Evolutionary conservation across 495 filamentous ascomycete genomes (phyloP).

Genomic region (Opeltia flavorubescens): DNA sequence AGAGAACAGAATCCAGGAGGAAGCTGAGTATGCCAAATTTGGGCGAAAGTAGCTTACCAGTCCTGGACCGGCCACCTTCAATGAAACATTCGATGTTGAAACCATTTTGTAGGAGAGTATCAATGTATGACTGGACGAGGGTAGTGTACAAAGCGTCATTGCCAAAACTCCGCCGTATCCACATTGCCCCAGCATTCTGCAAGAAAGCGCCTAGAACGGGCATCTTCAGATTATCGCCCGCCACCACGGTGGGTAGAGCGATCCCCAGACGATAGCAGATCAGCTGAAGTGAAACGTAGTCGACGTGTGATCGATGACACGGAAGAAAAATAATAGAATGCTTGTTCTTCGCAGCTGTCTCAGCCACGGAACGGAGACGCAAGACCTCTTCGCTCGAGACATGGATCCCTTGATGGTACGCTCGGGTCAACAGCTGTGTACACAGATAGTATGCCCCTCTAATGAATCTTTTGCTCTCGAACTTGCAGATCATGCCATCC

Average conservation of each 20-base stretch:
- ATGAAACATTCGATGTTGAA: slow-evolving; percentile 96
- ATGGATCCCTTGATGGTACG: slow-evolving; percentile 94
- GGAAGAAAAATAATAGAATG: slow-evolving; percentile 94
- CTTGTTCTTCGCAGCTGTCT: slow-evolving; percentile 68
- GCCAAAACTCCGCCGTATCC: slow-evolving; percentile 83
- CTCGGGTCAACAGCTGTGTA: slow-evolving; percentile 77
- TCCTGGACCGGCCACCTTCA: slow-evolving; percentile 83
- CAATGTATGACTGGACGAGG: slow-evolving; percentile 89
- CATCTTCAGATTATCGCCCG: slow-evolving; percentile 92
- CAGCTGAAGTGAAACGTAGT: slow-evolving; percentile 85
- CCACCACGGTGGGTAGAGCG: slow-evolving; percentile 80
- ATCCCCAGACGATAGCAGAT: slow-evolving; percentile 91
- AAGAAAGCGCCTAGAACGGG: slow-evolving; percentile 79
- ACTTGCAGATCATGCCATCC: slow-evolving; percentile 96
- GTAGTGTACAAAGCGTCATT: slow-evolving; percentile 83
- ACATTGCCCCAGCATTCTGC: slow-evolving; percentile 95
- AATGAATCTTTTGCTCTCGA: slow-evolving; percentile 91
- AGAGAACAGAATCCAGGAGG: slow-evolving; percentile 76
- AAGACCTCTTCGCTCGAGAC: slow-evolving; percentile 89
- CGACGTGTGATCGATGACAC: slow-evolving; percentile 86
- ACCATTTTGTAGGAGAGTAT: slow-evolving; percentile 76
- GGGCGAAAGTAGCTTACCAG: slow-evolving; percentile 81
- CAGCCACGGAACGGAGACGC: slow-evolving; percentile 63
- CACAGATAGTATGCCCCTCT: slow-evolving; percentile 77
- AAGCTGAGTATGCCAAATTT: slow-evolving; percentile 96